These are phyloP conservation scores for Kockovaella imperatae DNA, from an alignment of 768 basidiomycete species.

Conservation along the genomic window DNA sequence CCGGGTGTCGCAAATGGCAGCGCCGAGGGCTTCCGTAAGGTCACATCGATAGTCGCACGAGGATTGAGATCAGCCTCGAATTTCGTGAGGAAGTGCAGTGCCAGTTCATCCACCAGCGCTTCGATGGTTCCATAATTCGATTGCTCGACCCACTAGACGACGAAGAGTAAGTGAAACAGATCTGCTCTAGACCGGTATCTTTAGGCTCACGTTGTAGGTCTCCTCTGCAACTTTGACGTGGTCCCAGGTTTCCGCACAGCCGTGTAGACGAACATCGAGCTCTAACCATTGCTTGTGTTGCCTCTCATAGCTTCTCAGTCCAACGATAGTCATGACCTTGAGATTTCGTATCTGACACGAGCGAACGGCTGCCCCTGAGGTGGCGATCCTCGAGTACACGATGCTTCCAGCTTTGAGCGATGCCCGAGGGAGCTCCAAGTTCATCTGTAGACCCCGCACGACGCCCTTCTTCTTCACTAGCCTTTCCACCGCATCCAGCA, in stretches of 20 bases:
- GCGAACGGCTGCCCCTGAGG: slow-evolving; percentile 39
- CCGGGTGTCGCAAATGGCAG: slow-evolving; percentile 63
- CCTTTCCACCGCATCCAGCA: slow-evolving; percentile 47
- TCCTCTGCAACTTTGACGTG: slow-evolving; percentile 48
- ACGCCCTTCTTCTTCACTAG: slow-evolving; percentile 46
- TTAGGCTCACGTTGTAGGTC: slow-evolving; percentile 45
- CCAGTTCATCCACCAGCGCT: slow-evolving; percentile 57
- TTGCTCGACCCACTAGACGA: slow-evolving; percentile 50
- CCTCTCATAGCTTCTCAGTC: slow-evolving; percentile 62
- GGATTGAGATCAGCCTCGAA: slow-evolving; percentile 10
- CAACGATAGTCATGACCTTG: slow-evolving; percentile 55
- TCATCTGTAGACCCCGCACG: slow-evolving; percentile 48
- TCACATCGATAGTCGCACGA: slow-evolving; percentile 49
- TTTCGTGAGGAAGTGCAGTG: slow-evolving; percentile 48
- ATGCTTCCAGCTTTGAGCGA: slow-evolving; percentile 52
- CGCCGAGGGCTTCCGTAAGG: slow-evolving; percentile 65
- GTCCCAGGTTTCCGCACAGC: slow-evolving; percentile 37
- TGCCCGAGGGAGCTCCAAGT: slow-evolving; percentile 51
- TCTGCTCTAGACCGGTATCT: too few species aligned
- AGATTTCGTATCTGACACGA: slow-evolving; percentile 49
- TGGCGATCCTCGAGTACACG: slow-evolving; percentile 34
- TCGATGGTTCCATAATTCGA: slow-evolving; percentile 62
- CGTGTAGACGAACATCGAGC: slow-evolving; percentile 25
- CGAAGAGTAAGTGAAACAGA: too few species aligned
- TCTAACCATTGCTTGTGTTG: slow-evolving; percentile 57